Conservation (phyloP, 2,329 filamentous ascomycete species). For the Rachicladosporium sp. region DNA sequence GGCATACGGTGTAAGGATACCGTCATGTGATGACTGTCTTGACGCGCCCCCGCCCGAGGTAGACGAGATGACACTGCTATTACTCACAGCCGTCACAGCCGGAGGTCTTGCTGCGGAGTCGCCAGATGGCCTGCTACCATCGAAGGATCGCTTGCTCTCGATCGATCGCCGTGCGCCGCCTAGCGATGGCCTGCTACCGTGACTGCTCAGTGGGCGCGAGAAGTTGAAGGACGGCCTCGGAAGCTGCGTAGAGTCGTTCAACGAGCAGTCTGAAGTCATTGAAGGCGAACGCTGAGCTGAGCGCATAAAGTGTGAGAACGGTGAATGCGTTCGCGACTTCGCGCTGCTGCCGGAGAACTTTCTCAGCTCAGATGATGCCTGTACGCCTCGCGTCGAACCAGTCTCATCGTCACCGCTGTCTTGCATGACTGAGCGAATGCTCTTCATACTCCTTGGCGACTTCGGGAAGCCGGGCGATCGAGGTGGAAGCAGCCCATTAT, state of each 20-base stretch:
- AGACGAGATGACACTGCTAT: too few relatives aligned
- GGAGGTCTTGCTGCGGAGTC: slow-evolving; percentile 9
- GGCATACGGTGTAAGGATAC: too few relatives aligned
- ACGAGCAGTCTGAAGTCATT: slow-evolving; percentile 67
- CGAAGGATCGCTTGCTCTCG: slow-evolving; percentile 13
- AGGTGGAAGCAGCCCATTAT: slow-evolving; percentile 17
- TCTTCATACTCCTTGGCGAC: slow-evolving; percentile 32
- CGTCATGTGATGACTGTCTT: too few relatives aligned
- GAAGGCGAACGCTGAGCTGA: slow-evolving; percentile 69
- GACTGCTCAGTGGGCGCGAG: slow-evolving; percentile 73
- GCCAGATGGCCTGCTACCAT: slow-evolving; percentile 10
- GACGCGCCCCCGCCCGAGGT: too few relatives aligned
- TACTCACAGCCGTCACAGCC: slow-evolving; percentile 13
- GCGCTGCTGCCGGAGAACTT: slow-evolving; percentile 68
- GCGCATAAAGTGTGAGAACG: slow-evolving; percentile 42
- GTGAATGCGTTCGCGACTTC: slow-evolving; percentile 47
- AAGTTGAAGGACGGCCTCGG: slow-evolving; percentile 81
- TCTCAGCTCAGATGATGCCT: slow-evolving; percentile 51
- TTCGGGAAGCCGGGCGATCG: slow-evolving; percentile 27
- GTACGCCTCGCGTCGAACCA: slow-evolving; percentile 43
- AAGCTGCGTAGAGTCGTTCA: slow-evolving; percentile 40
- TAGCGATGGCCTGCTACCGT: slow-evolving; percentile 28
- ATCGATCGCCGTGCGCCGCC: slow-evolving; percentile 18
- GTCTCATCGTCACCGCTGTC: slow-evolving; percentile 53
- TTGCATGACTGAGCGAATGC: slow-evolving; percentile 32